Evolutionary conservation across 768 basidiomycete genomes (phyloP).

Genomic region (Boletus pseudo-olivaceus): DNA sequence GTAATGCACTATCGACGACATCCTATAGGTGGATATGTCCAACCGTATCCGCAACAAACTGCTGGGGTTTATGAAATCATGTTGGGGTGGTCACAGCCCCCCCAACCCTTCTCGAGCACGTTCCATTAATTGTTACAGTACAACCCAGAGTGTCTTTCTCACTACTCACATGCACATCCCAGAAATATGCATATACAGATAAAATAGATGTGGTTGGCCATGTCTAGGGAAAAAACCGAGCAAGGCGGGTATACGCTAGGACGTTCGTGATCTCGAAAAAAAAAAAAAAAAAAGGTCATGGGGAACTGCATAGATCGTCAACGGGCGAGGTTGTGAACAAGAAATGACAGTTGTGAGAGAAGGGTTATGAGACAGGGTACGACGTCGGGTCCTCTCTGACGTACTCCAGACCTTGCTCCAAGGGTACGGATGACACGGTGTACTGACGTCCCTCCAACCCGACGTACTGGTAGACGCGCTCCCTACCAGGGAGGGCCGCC

Average conservation of each 20-base stretch:
- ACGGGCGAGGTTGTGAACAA: slow-evolving; percentile 15
- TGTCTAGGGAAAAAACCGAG: not conserved
- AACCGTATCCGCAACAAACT: no score
- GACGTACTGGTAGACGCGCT: slow-evolving; percentile 32
- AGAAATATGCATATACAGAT: slow-evolving; percentile 12
- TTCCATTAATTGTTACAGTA: slow-evolving; percentile 10
- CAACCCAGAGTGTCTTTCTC: slow-evolving; percentile 6
- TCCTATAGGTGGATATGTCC: slow-evolving; percentile 1
- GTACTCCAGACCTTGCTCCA: not conserved
- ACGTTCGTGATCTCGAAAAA: slow-evolving; percentile 1
- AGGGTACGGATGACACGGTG: not conserved
- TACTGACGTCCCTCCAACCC: slow-evolving; percentile 13
- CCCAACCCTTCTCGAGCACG: slow-evolving; percentile 1
- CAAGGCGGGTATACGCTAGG: slow-evolving; percentile 14
- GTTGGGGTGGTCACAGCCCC: slow-evolving; percentile 7
- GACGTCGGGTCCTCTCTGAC: not conserved
- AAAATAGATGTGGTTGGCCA: slow-evolving; percentile 16
- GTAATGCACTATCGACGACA: not conserved
- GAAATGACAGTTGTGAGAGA: slow-evolving; percentile 4
- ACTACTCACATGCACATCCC: slow-evolving; percentile 9
- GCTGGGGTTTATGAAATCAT: not conserved
- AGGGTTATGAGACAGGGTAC: slow-evolving; percentile 11
- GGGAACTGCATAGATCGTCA: not conserved
- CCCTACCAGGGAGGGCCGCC: slow-evolving; percentile 26
- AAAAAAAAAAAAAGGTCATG: not conserved